Evolutionary conservation across 805 yeast genomes (phyloP), one percentile per base, ranked within the genome.

Genomic region (Komagataella ulmi): DNA sequence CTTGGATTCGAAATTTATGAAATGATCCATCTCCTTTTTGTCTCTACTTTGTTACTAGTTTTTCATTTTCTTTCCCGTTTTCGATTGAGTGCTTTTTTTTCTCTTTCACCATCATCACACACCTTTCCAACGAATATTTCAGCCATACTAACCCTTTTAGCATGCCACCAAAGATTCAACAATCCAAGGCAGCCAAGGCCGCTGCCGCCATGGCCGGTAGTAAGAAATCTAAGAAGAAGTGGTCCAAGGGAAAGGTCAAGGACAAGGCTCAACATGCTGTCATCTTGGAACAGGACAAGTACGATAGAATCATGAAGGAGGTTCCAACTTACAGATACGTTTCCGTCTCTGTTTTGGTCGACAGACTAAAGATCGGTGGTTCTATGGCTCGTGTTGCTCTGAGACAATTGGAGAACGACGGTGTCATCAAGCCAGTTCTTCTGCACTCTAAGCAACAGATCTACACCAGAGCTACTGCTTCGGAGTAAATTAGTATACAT

Each of bases 161-260:
- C 76, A 88, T 91, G 97, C 96, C 97, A 77, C 97, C 97, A 82
- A 91, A 91, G 81, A 80, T 88, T 80, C 97, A 91, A 84, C 90
- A 88, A 77, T 85, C 97, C 71, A 91, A 91, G 82, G 97, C 97
- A 77, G 97, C 97, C 72, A 91, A 91, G 83, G 97, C 97, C 72
- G 97, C 98, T 71, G 98, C 98, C 81, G 98, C 97, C 76, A 81
- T 88, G 85, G 97, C 97, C 75, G 97, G 97, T 86, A 96, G 97
- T 85, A 90, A 90, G 87, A 89, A 91, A 74, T 88, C 96, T 77
- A 93, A 93, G 89, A 91, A 93, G 95, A 93, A 93, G 96, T 93
- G 98, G 99, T 87, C 95, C 86, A 90, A 91, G 85, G 97, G 97
- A 78, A 89, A 95, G 85, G 96, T 89, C 76, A 93, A 95, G 90